phyloP scores from a whole-genome alignment of 164 flowering plant species.

The Chimonanthus praecox region DNA sequence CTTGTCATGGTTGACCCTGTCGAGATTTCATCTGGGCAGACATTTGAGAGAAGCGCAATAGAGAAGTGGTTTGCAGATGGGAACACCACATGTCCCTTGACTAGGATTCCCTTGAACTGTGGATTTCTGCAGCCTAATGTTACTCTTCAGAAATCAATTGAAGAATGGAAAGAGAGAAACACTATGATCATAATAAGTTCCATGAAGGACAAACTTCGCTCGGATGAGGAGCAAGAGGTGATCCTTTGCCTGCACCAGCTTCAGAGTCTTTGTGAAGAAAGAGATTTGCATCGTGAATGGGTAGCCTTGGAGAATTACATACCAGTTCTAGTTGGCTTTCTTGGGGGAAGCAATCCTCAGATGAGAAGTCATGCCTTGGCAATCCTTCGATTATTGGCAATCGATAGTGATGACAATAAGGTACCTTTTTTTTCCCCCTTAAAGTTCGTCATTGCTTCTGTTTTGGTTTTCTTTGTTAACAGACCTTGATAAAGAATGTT shows the following conservation, averaged over 20 bases:
- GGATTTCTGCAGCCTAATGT: constrained; percentile 55
- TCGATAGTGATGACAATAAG: constrained; percentile 54
- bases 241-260: constrained; percentile 41
- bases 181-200: constrained; percentile 58
- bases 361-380: constrained; percentile 41
- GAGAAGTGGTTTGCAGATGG: constrained; percentile 63
- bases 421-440: constrained; percentile 22
- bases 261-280: constrained; percentile 49
- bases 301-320: constrained; percentile 56
- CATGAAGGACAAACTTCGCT: constrained; percentile 34
- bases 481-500: no score
- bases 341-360: constrained; percentile 36
- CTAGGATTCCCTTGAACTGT: constrained; percentile 35
- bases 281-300: constrained; percentile 62
- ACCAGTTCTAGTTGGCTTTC: constrained; percentile 41
- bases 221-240: constrained; percentile 43
- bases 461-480: neutral
- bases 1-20: constrained; percentile 78
- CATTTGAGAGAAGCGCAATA: constrained; percentile 70
- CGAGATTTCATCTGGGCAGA: constrained; percentile 68
- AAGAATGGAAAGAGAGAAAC: constrained; percentile 80
- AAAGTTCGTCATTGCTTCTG: neutral
- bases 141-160: constrained; percentile 65
- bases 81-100: constrained; percentile 50
- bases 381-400: constrained; percentile 47